Conservation (phyloP, 225 moss, liverwort and hornwort genomes). For the Sphagnum contortum region DNA sequence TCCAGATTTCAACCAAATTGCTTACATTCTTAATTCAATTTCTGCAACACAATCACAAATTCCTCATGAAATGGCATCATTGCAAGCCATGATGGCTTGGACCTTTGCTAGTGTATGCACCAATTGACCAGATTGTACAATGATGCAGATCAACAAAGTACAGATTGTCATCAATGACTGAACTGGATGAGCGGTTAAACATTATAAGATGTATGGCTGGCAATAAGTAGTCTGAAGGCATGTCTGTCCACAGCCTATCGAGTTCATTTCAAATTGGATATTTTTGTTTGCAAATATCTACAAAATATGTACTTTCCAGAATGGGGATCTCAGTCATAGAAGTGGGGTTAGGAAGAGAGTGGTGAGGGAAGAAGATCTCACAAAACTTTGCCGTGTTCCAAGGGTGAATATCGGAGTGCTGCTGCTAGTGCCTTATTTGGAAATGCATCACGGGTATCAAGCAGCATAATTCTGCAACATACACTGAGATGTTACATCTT, state of each 20-base stretch:
- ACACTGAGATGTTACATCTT: too few relatives aligned
- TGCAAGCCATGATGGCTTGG: background rate
- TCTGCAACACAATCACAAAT: background rate
- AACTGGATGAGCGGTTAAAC: background rate
- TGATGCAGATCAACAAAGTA: background rate
- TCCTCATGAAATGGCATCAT: background rate
- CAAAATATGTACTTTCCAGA: background rate
- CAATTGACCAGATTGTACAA: too few relatives aligned
- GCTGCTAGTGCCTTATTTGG: slow-evolving; percentile 52
- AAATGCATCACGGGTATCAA: slow-evolving; percentile 28
- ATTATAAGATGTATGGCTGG: background rate
- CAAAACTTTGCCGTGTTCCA: slow-evolving; percentile 44
- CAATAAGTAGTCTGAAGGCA: background rate
- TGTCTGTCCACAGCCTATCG: background rate
- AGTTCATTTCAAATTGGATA: background rate
- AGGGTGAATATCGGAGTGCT: slow-evolving; percentile 54
- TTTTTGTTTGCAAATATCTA: background rate
- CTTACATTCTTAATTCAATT: background rate
- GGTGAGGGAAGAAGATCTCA: slow-evolving; percentile 14
- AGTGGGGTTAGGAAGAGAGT: too few relatives aligned
- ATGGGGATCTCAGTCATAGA: too few relatives aligned
- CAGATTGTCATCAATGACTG: background rate
- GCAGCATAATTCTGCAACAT: slow-evolving; percentile 59
- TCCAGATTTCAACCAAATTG: background rate
- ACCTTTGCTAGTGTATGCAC: background rate